Evolutionary conservation across 352 stramenopile species (phyloP), one percentile per base, ranked within the genome.

Genomic region (Thraustotheca clavata): DNA sequence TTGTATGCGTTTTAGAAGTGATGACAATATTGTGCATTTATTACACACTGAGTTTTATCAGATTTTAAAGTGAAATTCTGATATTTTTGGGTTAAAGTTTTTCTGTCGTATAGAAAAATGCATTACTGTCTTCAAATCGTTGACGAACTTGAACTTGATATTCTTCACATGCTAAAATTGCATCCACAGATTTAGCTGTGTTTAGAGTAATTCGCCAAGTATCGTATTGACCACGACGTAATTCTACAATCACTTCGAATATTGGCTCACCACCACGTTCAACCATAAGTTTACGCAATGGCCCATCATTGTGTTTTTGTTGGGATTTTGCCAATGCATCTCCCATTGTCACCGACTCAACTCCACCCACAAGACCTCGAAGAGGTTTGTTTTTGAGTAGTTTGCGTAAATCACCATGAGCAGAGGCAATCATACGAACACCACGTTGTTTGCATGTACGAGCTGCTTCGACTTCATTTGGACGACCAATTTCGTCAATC

Each of bases 401-500:
- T 41, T 75, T 75, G 6, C 75, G 71, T n/a, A 97, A 76, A 62
- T 93, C 76, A 36, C 88, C 89, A 50, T 96, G 87, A 0, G 87
- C 85, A 57, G 80, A 94, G n/a, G 87, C 88, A 41, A 96, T 86
- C 36, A 96, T 60, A 12, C 87, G 75, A 8, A 90, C 83, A 20
- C 88, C 87, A 22, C 88, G 76, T 68, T 94, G 73, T 9, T 81
- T 80, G 59, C 76, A 73, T 8, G 82, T 92, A 11, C 69, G 74
- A 22, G 83, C 80, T 27, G 82, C 76, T 57, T 83, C 70, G 22
- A 96, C 87, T 49, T 96, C 88, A 16, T 67, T 74, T 8, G 76
- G 79, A 24, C 85, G 73, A 36, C 86, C 83, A 67, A 96, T 91
- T 67, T 97, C 87, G 71, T 97, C 88, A 46, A 96, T 79, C 29